Conservation (phyloP, 495 filamentous ascomycete genomes). For the Podospora australis region DNA sequence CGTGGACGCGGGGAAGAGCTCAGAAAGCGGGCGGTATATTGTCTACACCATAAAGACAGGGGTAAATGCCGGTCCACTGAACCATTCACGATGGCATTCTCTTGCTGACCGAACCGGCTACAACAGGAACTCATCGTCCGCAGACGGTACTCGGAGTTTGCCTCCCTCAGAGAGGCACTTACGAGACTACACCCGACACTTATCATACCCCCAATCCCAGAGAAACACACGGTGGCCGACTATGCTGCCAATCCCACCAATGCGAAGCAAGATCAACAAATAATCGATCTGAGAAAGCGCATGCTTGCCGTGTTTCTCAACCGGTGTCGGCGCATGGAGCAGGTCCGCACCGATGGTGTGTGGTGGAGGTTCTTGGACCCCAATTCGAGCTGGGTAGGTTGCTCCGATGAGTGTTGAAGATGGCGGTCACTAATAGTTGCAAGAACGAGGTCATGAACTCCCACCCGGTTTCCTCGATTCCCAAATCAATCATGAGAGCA, state of each 20-base stretch:
- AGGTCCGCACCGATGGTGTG: slow-evolving; percentile 87
- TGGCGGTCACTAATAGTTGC: no score
- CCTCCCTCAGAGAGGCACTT: slow-evolving; percentile 81
- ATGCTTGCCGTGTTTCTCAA: slow-evolving; percentile 96
- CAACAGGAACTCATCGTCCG: slow-evolving; percentile 95
- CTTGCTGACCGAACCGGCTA: slow-evolving; percentile 14
- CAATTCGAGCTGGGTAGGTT: slow-evolving; percentile 92
- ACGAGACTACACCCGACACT: slow-evolving; percentile 88
- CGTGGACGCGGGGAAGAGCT: slow-evolving; percentile 88
- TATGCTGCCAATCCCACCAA: slow-evolving; percentile 97
- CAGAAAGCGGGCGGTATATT: slow-evolving; percentile 81
- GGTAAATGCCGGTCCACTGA: slow-evolving; percentile 46
- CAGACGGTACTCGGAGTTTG: slow-evolving; percentile 92
- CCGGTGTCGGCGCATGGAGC: slow-evolving; percentile 85
- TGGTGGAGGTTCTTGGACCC: slow-evolving; percentile 97
- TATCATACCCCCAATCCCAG: slow-evolving; percentile 91
- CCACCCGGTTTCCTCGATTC: slow-evolving; percentile 81
- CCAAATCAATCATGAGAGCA: slow-evolving; percentile 87
- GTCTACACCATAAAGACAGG: slow-evolving; percentile 95
- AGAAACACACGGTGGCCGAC: slow-evolving; percentile 97
- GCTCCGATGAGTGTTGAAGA: no score
- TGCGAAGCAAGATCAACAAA: slow-evolving; percentile 92
- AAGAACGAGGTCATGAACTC: slow-evolving; percentile 92
- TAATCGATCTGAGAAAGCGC: slow-evolving; percentile 91
- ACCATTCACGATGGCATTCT: background rate